These are phyloP conservation scores for Pythium aquatile DNA, from an alignment of 352 stramenopile genomes.

Conservation along the genomic window DNA sequence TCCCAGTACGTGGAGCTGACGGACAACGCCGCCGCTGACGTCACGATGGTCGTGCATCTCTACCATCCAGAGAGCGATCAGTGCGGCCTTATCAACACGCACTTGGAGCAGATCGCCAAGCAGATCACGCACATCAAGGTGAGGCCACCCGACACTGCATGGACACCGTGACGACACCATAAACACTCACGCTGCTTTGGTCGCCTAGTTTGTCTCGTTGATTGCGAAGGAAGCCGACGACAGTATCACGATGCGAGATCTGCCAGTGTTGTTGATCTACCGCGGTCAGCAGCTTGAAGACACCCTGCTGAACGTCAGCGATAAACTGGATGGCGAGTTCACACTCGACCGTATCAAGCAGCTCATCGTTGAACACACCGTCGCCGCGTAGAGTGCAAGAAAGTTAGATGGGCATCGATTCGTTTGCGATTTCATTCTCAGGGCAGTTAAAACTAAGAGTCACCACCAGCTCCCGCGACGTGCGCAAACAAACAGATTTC, in stretches of 20 bases:
- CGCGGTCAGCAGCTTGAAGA: conserved; percentile 49
- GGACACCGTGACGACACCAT: background rate
- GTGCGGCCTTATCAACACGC: conserved; percentile 67
- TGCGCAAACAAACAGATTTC: conserved; percentile 78
- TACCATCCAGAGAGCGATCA: conserved; percentile 72
- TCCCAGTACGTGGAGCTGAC: conserved; percentile 55
- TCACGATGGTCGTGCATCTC: conserved; percentile 54
- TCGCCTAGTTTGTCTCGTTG: conserved; percentile 55
- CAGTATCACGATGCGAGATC: conserved; percentile 58
- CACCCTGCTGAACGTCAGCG: conserved; percentile 55
- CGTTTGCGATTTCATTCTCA: background rate
- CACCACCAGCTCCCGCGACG: conserved; percentile 5
- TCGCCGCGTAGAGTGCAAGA: background rate
- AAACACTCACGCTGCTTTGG: background rate
- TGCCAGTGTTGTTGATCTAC: conserved; percentile 73
- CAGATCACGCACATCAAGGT: conserved; percentile 69
- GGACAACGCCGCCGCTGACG: conserved; percentile 23
- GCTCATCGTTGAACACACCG: conserved; percentile 5
- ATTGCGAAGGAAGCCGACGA: conserved; percentile 63
- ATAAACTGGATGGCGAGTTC: conserved; percentile 62
- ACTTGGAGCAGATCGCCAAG: conserved; percentile 51
- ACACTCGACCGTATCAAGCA: conserved; percentile 41
- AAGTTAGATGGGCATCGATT: background rate
- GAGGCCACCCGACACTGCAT: background rate
- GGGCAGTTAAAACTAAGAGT: background rate